A percentile compares a stretch with the other conserved stretches of the same genome.
Evolutionary conservation across 2,329 filamentous ascomycete genomes (phyloP).

Genomic region (Colletotrichum tanaceti): DNA sequence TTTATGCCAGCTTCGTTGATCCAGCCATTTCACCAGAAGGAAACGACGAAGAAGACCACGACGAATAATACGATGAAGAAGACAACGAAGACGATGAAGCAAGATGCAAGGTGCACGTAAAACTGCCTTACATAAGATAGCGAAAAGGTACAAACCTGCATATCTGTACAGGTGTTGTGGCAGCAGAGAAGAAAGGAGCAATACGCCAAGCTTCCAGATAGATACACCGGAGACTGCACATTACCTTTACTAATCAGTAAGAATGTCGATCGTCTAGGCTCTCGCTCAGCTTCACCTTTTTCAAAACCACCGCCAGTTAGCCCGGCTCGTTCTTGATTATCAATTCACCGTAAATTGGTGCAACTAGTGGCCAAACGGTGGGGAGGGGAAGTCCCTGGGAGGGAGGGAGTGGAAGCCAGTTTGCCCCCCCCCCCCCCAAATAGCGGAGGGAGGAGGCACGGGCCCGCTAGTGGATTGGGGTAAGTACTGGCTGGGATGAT

Average conservation of each 20-base stretch:
- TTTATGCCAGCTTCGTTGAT: background rate
- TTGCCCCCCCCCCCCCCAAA: conserved; percentile 42
- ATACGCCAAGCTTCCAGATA: conserved; percentile 20
- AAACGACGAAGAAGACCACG: too few relatives aligned
- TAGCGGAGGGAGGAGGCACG: conserved; percentile 22
- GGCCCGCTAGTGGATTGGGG: conserved; percentile 30
- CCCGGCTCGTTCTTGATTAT: conserved; percentile 36
- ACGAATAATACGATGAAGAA: too few relatives aligned
- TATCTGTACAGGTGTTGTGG: background rate
- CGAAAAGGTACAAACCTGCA: too few relatives aligned
- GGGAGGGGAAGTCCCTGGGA: conserved; percentile 21
- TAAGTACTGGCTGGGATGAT: conserved; percentile 19
- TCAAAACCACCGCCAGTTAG: background rate
- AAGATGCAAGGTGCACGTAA: background rate
- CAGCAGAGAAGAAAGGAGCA: background rate
- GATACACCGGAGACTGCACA: too few relatives aligned
- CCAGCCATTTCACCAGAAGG: background rate
- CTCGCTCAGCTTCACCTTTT: conserved; percentile 7
- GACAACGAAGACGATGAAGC: background rate
- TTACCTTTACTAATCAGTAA: too few relatives aligned
- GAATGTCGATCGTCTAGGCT: background rate
- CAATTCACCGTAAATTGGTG: conserved; percentile 33
- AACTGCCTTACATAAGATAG: background rate
- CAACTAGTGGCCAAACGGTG: conserved; percentile 19
- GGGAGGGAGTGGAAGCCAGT: conserved; percentile 22